Percentiles rank a stretch among this genome's conserved stretches.
phyloP scores from a whole-genome alignment of 2,329 filamentous ascomycete genomes.

The Aureobasidium mangrovei region DNA sequence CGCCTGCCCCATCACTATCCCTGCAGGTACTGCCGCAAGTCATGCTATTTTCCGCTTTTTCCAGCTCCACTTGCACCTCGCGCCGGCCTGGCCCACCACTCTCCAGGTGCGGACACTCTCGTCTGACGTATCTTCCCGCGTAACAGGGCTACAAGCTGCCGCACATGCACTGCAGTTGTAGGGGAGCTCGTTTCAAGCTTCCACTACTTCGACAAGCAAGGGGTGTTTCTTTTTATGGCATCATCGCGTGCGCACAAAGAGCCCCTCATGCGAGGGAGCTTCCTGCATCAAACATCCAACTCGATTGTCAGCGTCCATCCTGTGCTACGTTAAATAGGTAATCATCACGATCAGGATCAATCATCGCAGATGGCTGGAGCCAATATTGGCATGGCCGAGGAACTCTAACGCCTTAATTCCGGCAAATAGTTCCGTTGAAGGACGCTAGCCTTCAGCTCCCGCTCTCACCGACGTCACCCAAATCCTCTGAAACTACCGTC shows the following conservation, averaged over 20 bases:
- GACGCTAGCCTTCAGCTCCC: constrained; percentile 3
- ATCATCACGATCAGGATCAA: constrained; percentile 4
- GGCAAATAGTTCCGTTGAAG: constrained; percentile 7
- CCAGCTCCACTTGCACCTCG: neutral
- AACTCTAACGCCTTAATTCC: constrained; percentile 9
- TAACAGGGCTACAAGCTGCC: neutral
- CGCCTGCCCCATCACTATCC: constrained; percentile 10
- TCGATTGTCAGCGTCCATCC: neutral
- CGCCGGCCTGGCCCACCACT: neutral
- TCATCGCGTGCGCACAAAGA: constrained; percentile 9
- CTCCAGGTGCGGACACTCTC: neutral
- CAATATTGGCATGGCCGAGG: constrained; percentile 6
- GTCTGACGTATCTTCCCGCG: constrained; percentile 8
- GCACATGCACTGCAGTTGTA: constrained; percentile 3
- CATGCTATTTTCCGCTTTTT: constrained; percentile 3
- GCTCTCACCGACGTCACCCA: constrained; percentile 2
- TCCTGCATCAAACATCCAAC: neutral
- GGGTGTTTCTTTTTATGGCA: constrained; percentile 5
- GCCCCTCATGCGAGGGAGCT: neutral
- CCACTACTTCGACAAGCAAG: constrained; percentile 5
- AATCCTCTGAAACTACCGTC: neutral
- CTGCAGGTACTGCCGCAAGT: constrained; percentile 14
- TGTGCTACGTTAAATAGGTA: neutral
- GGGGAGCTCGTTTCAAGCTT: constrained; percentile 14
- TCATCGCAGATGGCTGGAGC: neutral